Evolutionary conservation across 768 basidiomycete species (phyloP).

Genomic region (Phanerodontia chrysosporium): DNA sequence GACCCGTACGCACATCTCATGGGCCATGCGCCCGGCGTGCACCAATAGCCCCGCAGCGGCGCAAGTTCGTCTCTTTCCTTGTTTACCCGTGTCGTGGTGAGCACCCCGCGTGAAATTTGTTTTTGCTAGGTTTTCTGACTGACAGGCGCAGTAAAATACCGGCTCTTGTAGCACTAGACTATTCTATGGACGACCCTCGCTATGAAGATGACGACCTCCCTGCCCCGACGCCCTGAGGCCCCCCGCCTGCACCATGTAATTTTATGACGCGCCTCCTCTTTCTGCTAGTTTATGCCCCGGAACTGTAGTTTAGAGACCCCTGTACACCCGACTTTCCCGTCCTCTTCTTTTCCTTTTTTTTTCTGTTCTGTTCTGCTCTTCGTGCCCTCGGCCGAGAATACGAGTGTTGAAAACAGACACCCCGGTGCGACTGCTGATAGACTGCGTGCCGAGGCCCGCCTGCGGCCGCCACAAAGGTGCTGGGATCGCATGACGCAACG

Average conservation of each 20-base stretch:
- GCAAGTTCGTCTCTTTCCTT: too few species aligned
- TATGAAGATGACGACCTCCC: background rate
- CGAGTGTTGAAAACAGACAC: background rate
- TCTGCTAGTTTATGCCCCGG: background rate
- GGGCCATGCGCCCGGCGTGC: background rate
- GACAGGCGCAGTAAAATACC: background rate
- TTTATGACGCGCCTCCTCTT: background rate
- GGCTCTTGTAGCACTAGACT: slow-evolving; percentile 2
- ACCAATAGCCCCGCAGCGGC: background rate
- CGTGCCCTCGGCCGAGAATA: background rate
- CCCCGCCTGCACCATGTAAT: background rate
- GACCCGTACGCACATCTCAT: slow-evolving; percentile 5
- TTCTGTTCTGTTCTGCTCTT: too few species aligned
- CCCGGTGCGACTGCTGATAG: too few species aligned
- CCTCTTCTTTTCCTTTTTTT: too few species aligned
- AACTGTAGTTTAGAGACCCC: background rate
- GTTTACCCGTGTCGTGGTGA: background rate
- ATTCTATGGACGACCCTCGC: background rate
- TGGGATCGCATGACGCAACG: background rate
- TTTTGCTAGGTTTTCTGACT: background rate
- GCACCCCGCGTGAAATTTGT: background rate
- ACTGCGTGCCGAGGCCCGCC: too few species aligned
- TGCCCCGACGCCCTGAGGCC: background rate
- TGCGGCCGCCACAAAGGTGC: background rate
- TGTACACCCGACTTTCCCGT: background rate